A percentile compares a stretch with the other conserved stretches of the same genome.
phyloP scores from a whole-genome alignment of 306 rosid genomes.

The Carpinus viminea region DNA sequence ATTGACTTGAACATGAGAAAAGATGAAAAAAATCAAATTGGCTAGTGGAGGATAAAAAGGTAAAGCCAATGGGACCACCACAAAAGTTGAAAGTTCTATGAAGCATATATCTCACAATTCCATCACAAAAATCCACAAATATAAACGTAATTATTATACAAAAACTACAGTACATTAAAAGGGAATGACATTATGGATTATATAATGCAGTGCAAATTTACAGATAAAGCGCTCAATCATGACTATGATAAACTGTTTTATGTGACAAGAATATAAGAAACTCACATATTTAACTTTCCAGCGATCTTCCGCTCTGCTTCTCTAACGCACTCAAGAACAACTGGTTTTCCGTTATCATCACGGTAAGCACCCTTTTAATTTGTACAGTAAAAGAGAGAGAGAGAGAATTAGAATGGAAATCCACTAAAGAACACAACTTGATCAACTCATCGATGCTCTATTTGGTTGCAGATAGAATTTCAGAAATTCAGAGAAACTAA shows the following conservation, averaged over 20 bases:
- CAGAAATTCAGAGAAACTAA: background rate
- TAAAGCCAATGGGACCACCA: constrained; percentile 25
- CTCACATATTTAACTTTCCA: constrained; percentile 76
- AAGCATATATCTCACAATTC: background rate
- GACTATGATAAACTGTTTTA: background rate
- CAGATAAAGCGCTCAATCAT: background rate
- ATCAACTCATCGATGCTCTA: constrained; percentile 10
- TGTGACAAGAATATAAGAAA: background rate
- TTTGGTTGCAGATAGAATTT: background rate
- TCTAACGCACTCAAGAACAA: constrained; percentile 85
- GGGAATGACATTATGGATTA: background rate
- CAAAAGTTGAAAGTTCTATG: constrained; percentile 18
- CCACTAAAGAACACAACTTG: constrained; percentile 2
- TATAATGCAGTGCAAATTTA: background rate
- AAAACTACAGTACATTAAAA: background rate
- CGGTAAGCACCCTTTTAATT: constrained; percentile 85
- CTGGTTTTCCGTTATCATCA: constrained; percentile 87
- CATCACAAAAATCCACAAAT: background rate
- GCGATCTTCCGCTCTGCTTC: constrained; percentile 93
- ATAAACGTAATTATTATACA: background rate
- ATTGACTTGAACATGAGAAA: background rate
- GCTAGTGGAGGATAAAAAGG: constrained; percentile 17
- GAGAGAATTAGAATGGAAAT: background rate
- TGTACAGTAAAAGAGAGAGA: background rate
- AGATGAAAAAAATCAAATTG: constrained; percentile 19